Conservation (phyloP, 2,329 filamentous ascomycete genomes). For the Sarocladiaceae sp. region DNA sequence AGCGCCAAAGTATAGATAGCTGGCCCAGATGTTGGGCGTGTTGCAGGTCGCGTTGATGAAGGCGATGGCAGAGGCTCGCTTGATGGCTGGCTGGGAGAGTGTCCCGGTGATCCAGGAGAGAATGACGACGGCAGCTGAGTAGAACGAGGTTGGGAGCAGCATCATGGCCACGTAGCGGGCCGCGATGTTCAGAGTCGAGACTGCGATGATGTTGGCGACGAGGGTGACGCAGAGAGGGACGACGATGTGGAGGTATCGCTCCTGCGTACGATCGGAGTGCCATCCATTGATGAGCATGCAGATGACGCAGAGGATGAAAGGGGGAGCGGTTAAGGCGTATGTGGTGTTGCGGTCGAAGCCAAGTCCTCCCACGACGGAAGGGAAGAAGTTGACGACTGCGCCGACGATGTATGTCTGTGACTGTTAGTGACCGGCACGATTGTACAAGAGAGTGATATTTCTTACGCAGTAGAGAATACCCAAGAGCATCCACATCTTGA, state of each 20-base stretch:
- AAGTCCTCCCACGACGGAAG: conserved; percentile 16
- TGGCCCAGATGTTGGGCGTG: conserved; percentile 52
- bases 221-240: conserved; percentile 56
- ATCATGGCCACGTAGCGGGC: conserved; percentile 48
- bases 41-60: conserved; percentile 60
- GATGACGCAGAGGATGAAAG: conserved; percentile 20
- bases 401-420: conserved; percentile 21
- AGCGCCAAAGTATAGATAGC: conserved; percentile 49
- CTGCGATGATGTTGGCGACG: conserved; percentile 58
- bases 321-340: conserved; percentile 15
- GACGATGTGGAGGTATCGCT: conserved; percentile 34
- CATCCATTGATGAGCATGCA: conserved; percentile 16
- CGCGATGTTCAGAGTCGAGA: conserved; percentile 49
- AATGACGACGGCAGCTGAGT: conserved; percentile 23
- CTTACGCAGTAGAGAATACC: conserved; percentile 22
- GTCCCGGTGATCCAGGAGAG: conserved; percentile 19
- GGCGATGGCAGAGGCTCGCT: conserved; percentile 60
- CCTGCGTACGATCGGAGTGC: conserved; percentile 14
- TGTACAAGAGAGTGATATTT: background rate
- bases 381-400: conserved; percentile 22
- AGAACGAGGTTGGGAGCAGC: conserved; percentile 27
- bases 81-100: conserved; percentile 60
- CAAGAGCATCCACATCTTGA: conserved; percentile 30
- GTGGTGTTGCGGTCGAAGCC: conserved; percentile 21
- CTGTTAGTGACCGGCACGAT: background rate